Evolutionary conservation across 2,329 filamentous ascomycete genomes (phyloP).

Genomic region (Clonostachys byssicola): DNA sequence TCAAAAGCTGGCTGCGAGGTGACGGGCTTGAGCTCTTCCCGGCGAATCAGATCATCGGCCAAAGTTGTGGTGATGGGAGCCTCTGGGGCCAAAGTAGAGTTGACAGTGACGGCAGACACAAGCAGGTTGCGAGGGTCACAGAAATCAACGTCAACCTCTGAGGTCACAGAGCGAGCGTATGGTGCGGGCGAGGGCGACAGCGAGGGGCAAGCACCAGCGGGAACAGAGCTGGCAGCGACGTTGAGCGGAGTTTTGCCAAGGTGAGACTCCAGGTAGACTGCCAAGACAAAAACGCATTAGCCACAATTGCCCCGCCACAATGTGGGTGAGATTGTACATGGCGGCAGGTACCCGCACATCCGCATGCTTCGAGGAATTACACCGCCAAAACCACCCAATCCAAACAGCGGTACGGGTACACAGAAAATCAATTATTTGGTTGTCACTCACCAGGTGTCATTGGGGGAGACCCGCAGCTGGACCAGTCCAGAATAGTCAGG

Average conservation of each 20-base stretch:
- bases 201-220: constrained; percentile 77
- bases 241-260: constrained; percentile 48
- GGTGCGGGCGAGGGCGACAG: constrained; percentile 84
- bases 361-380: neutral
- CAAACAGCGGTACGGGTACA: neutral
- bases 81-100: constrained; percentile 49
- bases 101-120: constrained; percentile 50
- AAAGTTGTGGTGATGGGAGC: constrained; percentile 63
- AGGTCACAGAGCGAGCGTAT: constrained; percentile 63
- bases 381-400: neutral
- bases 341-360: neutral
- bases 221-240: constrained; percentile 63
- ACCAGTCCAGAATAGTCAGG: constrained; percentile 74
- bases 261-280: constrained; percentile 47
- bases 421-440: neutral
- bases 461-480: constrained; percentile 73
- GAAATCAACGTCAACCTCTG: constrained; percentile 74
- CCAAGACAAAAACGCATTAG: constrained; percentile 20
- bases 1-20: constrained; percentile 38
- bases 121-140: constrained; percentile 90
- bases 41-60: constrained; percentile 42
- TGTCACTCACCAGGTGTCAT: constrained; percentile 80
- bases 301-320: constrained; percentile 13
- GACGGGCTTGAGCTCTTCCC: constrained; percentile 40
- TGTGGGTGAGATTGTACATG: neutral